Base-by-base conservation (phyloP, 345 rosid genomes). In the Capsella bursapastoris region DNA sequence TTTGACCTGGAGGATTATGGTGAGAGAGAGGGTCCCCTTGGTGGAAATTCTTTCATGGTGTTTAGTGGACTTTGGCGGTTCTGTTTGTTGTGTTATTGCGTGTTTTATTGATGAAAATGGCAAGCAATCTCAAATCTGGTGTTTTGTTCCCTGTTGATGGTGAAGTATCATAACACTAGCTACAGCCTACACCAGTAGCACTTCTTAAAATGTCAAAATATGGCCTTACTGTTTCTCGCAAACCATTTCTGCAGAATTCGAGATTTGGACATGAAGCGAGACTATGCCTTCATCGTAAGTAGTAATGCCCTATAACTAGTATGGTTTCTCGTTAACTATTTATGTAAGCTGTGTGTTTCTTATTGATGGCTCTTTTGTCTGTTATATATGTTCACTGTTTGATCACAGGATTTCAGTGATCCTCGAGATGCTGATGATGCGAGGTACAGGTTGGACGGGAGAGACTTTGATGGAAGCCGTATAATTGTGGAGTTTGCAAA, bases 201-300 rank as follows among this genome's bases (percentile, higher is more conserved):
- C 84, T 87, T 81, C 92, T 89, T 88, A 84, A 2, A 83, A 85
- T 48, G 57, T 87, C 81, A 38, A 22, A 37, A 82, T 83, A 93
- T 89, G 95, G 90, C 91, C 91, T 89, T 91, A 89, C 89, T 91
- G 83, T 91, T 89, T 91, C 86, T 89, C 93, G 88, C 85, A 40
- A 89, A 84, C 90, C 82, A 64, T 89, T 91, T 91, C 73, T 91
- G 89, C 97, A 91, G 95, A 91, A 77, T 89, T 71, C 93, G 91
- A 71, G 90, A 88, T 84, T 89, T 91, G 88, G 97, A 91, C 86
- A 89, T 91, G 97, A 91, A 91, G 97, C 92, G 89, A 74, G 95
- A 91, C 86, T 91, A 79, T 55, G 97, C 97, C 70, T 91, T 91
- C 83, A 92, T 91, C 81, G 97, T 91, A 91, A 78, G 81, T 78